Conservation (phyloP, 2,329 filamentous ascomycete species). For the Talaromyces sp. region DNA sequence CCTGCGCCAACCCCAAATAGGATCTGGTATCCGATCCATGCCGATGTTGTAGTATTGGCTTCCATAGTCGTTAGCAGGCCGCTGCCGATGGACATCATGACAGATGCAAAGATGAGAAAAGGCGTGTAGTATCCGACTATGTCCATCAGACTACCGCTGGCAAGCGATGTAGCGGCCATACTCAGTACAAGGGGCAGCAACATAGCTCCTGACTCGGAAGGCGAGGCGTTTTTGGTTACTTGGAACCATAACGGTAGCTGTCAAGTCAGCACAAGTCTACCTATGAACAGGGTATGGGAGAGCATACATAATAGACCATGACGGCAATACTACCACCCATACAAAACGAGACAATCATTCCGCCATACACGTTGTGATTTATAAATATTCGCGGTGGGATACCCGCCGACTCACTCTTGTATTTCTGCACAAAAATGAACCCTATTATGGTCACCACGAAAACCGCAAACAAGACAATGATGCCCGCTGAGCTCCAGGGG, state of each 20-base stretch:
- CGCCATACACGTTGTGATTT: conserved; percentile 22
- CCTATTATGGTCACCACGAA: conserved; percentile 45
- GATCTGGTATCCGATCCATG: conserved; percentile 30
- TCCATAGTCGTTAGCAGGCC: conserved; percentile 37
- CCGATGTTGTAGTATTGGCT: conserved; percentile 20
- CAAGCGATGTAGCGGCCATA: conserved; percentile 28
- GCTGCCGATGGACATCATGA: conserved; percentile 29
- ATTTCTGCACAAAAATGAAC: conserved; percentile 21
- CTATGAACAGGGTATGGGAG: not conserved
- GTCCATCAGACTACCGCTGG: conserved; percentile 30
- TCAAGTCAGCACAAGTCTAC: not conserved
- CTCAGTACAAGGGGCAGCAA: conserved; percentile 44
- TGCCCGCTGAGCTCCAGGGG: conserved; percentile 50
- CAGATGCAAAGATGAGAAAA: conserved; percentile 29
- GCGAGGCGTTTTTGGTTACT: conserved; percentile 32
- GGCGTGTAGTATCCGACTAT: conserved; percentile 30
- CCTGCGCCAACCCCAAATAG: conserved; percentile 27
- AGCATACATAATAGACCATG: conserved; percentile 23
- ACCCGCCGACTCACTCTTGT: conserved; percentile 17
- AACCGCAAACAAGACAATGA: conserved; percentile 55
- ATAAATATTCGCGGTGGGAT: conserved; percentile 17
- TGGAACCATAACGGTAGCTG: conserved; percentile 38
- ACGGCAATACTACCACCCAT: conserved; percentile 20
- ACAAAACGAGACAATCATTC: conserved; percentile 17
- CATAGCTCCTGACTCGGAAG: conserved; percentile 40